Evolutionary conservation across 352 stramenopile genomes (phyloP).

Genomic region (Aphanomyces invadans): DNA sequence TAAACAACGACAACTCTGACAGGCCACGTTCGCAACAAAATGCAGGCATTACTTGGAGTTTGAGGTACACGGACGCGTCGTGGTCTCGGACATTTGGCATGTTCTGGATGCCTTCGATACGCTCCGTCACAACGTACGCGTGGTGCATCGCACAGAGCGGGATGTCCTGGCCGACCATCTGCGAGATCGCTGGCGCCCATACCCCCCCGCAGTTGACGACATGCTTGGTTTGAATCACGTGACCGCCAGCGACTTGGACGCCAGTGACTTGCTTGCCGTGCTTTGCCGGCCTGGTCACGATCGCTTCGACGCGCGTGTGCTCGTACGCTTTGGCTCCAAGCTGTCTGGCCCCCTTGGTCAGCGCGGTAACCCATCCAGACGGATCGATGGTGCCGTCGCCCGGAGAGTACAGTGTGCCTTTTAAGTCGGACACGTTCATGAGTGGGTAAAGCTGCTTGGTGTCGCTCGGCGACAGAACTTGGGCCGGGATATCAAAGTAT

Average conservation of each 20-base stretch:
- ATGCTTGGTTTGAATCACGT: slow-evolving; percentile 27
- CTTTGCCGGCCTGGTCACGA: slow-evolving; percentile 24
- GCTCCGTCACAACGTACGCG: slow-evolving; percentile 28
- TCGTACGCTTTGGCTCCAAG: slow-evolving; percentile 24
- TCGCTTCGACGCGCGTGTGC: slow-evolving; percentile 20
- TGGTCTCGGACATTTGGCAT: slow-evolving; percentile 31
- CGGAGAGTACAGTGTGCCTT: slow-evolving; percentile 29
- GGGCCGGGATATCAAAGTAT: slow-evolving; percentile 27
- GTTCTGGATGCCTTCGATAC: slow-evolving; percentile 26
- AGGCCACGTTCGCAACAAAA: too few species aligned
- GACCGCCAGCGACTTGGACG: slow-evolving; percentile 24
- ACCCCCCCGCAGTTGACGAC: slow-evolving; percentile 29
- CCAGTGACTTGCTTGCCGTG: slow-evolving; percentile 23
- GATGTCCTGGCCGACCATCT: slow-evolving; percentile 25
- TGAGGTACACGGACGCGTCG: slow-evolving; percentile 31
- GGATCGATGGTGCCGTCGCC: slow-evolving; percentile 30
- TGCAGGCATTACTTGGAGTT: slow-evolving; percentile 22
- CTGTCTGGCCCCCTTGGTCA: slow-evolving; percentile 25
- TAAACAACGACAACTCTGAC: too few species aligned
- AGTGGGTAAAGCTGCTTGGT: slow-evolving; percentile 27
- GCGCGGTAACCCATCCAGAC: slow-evolving; percentile 24
- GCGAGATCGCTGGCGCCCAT: slow-evolving; percentile 26
- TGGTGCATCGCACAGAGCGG: slow-evolving; percentile 31
- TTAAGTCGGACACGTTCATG: slow-evolving; percentile 28
- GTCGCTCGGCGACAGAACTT: slow-evolving; percentile 26